Percentiles rank a stretch among this genome's conserved stretches.
These are phyloP conservation scores for Auricularia sp. DNA, from an alignment of 768 basidiomycete genomes.

Conservation along the genomic window DNA sequence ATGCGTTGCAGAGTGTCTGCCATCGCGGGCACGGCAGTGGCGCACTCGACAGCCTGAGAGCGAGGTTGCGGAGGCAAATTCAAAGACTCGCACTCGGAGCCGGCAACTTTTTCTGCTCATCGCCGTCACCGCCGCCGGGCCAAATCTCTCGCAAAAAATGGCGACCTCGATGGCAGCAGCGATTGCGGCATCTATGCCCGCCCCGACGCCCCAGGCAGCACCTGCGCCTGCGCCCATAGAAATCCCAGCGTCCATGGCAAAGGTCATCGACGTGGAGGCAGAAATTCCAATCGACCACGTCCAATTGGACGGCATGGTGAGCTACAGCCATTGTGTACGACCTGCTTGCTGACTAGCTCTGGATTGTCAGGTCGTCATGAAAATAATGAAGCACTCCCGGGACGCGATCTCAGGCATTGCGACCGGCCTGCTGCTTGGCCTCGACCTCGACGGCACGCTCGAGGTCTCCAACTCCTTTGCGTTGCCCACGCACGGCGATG, in stretches of 20 bases:
- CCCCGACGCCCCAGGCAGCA: constrained; percentile 42
- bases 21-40: not conserved
- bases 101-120: not conserved
- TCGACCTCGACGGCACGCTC: constrained; percentile 83
- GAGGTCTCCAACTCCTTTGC: constrained; percentile 90
- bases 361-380: constrained; percentile 64
- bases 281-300: constrained; percentile 71
- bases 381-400: constrained; percentile 86
- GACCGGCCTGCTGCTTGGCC: constrained; percentile 78
- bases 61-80: not conserved
- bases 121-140: constrained; percentile 3
- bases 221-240: constrained; percentile 56
- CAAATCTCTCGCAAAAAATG: constrained; percentile 25
- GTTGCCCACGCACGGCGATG: constrained; percentile 57
- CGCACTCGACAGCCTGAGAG: not conserved
- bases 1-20: not conserved
- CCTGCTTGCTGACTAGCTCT: constrained; percentile 1
- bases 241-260: constrained; percentile 87
- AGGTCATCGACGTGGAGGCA: constrained; percentile 87
- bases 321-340: constrained; percentile 17
- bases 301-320: constrained; percentile 79
- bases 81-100: not conserved
- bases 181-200: constrained; percentile 71
- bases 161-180: constrained; percentile 88
- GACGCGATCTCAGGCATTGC: constrained; percentile 66